Evolutionary conservation across 257 asterid genomes (phyloP).

Genomic region (Solanum corneliomulleri): DNA sequence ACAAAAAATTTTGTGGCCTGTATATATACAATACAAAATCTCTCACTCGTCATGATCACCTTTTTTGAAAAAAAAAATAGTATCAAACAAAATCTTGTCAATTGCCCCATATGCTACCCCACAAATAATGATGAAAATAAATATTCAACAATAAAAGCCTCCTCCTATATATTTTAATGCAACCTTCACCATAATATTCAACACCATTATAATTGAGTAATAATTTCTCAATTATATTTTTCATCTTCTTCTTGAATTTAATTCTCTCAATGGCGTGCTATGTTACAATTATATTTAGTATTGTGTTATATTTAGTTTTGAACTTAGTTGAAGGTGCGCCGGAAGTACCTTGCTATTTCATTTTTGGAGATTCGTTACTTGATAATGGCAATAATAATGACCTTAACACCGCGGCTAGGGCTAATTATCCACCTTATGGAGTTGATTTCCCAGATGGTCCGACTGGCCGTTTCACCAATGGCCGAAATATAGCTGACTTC

Average conservation of each 20-base stretch:
- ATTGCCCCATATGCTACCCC: neutral
- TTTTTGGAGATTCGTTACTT: slow-evolving; percentile 31
- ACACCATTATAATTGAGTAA: neutral
- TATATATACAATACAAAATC: neutral
- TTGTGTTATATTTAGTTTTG: neutral
- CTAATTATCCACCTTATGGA: slow-evolving; percentile 27
- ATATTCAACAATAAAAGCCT: neutral
- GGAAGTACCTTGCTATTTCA: slow-evolving; percentile 30
- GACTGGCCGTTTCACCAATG: slow-evolving; percentile 35
- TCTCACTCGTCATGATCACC: neutral
- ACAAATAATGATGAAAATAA: neutral
- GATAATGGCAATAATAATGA: slow-evolving; percentile 38
- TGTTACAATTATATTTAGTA: neutral
- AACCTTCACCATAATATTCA: neutral
- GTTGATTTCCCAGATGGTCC: slow-evolving; percentile 29
- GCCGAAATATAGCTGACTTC: slow-evolving; percentile 18
- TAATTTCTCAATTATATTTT: neutral
- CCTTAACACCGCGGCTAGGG: neutral
- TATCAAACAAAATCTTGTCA: neutral
- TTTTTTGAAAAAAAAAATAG: neutral
- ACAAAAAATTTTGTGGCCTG: neutral
- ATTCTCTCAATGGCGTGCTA: neutral
- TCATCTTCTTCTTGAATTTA: neutral
- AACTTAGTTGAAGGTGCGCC: neutral
- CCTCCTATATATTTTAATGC: neutral